A percentile compares a stretch with the other conserved stretches of the same genome.
Conservation (phyloP, 73 alveolate species). For the Stentor roeselii region DNA sequence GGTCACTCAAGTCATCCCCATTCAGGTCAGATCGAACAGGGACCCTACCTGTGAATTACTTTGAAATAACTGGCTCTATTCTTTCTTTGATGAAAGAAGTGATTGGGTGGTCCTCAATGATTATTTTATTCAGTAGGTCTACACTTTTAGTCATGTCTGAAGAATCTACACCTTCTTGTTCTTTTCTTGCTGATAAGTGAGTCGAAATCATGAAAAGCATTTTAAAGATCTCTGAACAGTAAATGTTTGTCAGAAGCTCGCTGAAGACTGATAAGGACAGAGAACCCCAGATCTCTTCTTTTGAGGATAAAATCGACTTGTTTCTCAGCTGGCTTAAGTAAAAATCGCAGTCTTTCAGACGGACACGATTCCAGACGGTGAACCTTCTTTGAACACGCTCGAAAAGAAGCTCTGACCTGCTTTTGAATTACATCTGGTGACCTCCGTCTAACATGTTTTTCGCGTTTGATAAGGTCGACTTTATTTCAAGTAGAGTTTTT, state of each 20-base stretch:
- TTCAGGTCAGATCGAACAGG: not conserved
- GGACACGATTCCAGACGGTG: not conserved
- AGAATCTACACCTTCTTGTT: not conserved
- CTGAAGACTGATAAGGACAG: not conserved
- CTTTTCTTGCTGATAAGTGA: not conserved
- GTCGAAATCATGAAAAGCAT: not conserved
- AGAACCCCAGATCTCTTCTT: not conserved
- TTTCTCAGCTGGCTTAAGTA: not conserved
- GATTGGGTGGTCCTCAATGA: not conserved
- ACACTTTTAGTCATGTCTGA: not conserved
- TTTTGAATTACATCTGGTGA: not conserved
- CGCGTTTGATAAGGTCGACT: not conserved
- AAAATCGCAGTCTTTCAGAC: not conserved
- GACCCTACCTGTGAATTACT: not conserved
- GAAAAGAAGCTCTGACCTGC: not conserved
- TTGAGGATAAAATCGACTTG: not conserved
- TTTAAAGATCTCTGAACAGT: not conserved
- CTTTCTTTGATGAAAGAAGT: not conserved
- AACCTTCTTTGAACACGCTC: not conserved
- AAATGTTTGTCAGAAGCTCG: not conserved
- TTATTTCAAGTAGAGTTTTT: not conserved
- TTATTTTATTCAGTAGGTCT: not conserved
- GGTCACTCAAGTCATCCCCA: not conserved
- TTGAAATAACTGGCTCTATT: no score
- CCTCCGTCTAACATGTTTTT: not conserved